Evolutionary conservation across 2,329 filamentous ascomycete genomes (phyloP), one percentile per base, ranked within the genome.

Genomic region (Ophiostoma angusticollis): DNA sequence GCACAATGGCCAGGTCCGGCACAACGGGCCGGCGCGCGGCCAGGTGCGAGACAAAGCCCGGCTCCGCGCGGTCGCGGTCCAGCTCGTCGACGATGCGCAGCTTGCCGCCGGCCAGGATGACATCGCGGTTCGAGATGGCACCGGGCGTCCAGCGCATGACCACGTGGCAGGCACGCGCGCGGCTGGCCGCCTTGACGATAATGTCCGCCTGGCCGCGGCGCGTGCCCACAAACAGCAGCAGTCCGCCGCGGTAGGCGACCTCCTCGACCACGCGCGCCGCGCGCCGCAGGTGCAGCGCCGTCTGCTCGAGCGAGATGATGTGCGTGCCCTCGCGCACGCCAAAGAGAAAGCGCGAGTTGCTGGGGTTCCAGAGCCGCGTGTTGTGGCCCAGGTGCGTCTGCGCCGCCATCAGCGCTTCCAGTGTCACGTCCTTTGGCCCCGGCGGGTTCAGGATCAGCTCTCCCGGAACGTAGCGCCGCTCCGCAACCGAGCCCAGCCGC

Each of bases 91-190:
- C 76, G 7, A 94, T 78, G 58, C 81, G 80, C 39, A 81, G 70
- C 40, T 61, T 62, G 54, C 79, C 80, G 35, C 67, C 65, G 31
- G 70, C 72, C n/a, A 96, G 68, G 47, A 96, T 89, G 56, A 89
- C 78, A 56, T 94, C 79, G 39, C 84, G 80, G 62, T 98, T 98
- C 27, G 91, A 96, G 52, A 98, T 84, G 45, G 74, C 78, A 1
- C 91, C 91, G 0, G 91, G 84, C 35, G 80, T 85, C 91, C 91
- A 98, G 52, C 85, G 80, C 54, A 84, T 83, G 55, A 94, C 96
- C 24, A 98, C 60, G 58, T 96, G 87, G 55, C 82, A 96, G 2
- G 76, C 85, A 42, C 74, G 70, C 0, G 86, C 75, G 45, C 93
- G 59, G 57, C 80, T 67, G 1, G 91, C 86, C 5, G 89, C 86